Evolutionary conservation across 306 rosid species (phyloP), one percentile per base, ranked within the genome.

Genomic region (Styphnolobium japonicum): DNA sequence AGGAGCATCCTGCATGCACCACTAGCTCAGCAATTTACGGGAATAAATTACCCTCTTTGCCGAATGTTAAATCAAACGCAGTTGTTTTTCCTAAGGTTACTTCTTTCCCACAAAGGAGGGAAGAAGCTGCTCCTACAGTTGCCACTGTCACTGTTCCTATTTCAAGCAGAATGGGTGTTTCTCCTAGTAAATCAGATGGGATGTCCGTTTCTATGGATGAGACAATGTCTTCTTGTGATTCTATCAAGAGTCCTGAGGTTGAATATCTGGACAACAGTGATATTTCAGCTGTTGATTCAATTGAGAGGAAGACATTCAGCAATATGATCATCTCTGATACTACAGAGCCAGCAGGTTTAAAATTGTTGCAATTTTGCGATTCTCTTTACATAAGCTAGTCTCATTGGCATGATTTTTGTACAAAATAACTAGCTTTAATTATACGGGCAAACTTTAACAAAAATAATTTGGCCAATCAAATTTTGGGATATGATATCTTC

Each of bases 141-240:
- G 51, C 36, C 42, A 73, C 80, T 9, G 7, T 76, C 45, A 71
- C 80, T 31, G 83, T 67, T 10, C 76, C 82, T 19, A 83, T 65
- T n/a, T 57, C 83, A 4, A 51, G 77, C 83, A 72, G 78, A 72
- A 75, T 83, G 91, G 88, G 85, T 34, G 71, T 86, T 78, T 89
- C 96, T 71, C 92, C 96, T 0, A 82, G 83, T 82, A 89, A 91
- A 89, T 91, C 93, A 37, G 96, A 89, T 76, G 86, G 77, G 10
- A 65, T 57, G 76, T 91, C 96, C 0, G 90, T 87, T 53, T 91
- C 92, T 12, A 9, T 88, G 83, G 91, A 85, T 39, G 96, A 88
- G 79, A 76, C 87, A 10, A 84, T 89, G 91, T 91, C 96, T 53
- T 80, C 82, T 33, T 91, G 90, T 70, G 91, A 89, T 46, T 91